phyloP scores from a whole-genome alignment of 2,329 filamentous ascomycete genomes.

The Talaromyces funiculosus region DNA sequence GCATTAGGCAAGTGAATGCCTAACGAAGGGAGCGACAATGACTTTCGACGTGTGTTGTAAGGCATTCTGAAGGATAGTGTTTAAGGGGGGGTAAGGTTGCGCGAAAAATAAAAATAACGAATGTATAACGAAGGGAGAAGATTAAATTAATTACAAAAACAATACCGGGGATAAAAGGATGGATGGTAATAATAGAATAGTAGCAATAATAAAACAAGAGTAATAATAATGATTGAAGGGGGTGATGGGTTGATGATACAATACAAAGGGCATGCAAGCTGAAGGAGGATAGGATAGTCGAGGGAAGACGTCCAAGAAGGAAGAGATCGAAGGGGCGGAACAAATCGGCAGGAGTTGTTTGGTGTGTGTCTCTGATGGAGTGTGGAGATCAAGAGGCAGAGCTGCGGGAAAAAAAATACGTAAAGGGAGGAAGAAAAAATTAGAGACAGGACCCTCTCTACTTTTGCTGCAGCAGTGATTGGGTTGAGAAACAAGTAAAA shows the following conservation, averaged over 20 bases:
- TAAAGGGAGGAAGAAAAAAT: constrained; percentile 11
- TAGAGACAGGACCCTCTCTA: constrained; percentile 7
- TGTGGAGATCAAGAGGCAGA: constrained; percentile 10
- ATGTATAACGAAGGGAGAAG: constrained; percentile 5
- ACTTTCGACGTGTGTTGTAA: constrained; percentile 96
- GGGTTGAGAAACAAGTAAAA: constrained; percentile 3
- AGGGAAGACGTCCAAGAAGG: constrained; percentile 8
- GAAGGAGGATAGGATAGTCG: not conserved
- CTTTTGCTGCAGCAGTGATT: constrained; percentile 14
- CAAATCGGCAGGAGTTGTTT: constrained; percentile 12
- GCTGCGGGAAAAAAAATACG: constrained; percentile 16
- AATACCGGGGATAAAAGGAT: constrained; percentile 7
- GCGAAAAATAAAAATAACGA: constrained; percentile 3
- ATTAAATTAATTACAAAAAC: constrained; percentile 15
- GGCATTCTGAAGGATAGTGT: constrained; percentile 54
- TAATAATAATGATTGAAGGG: constrained; percentile 14
- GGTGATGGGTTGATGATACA: constrained; percentile 13
- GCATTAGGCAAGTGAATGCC: constrained; percentile 74
- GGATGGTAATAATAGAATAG: constrained; percentile 15
- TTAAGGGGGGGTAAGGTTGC: constrained; percentile 4
- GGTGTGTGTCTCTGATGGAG: not conserved
- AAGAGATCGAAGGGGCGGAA: constrained; percentile 13
- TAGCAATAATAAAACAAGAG: constrained; percentile 10
- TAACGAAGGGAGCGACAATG: constrained; percentile 82
- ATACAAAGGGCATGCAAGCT: constrained; percentile 10